Percentiles rank a stretch among this genome's conserved stretches.
These are phyloP conservation scores for Trypanosoma cruzi DNA, from an alignment of 208 protist genomes.

Conservation along the genomic window DNA sequence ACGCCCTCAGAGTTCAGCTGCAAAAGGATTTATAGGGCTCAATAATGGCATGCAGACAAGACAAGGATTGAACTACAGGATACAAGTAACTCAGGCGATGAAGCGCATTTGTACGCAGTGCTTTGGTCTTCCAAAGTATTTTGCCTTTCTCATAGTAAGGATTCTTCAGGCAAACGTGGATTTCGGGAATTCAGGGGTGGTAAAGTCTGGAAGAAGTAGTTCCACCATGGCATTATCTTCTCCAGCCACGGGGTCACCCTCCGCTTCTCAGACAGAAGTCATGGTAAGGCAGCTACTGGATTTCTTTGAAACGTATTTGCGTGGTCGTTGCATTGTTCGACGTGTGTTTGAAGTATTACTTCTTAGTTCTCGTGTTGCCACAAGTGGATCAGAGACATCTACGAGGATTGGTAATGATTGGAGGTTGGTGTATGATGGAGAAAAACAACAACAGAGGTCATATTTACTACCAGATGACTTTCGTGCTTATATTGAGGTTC, in stretches of 20 bases:
- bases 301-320: conserved; percentile 78
- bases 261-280: conserved; percentile 31
- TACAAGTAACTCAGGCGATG: conserved; percentile 58
- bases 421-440: not conserved
- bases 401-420: not conserved
- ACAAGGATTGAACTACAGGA: conserved; percentile 62
- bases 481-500: conserved; percentile 59
- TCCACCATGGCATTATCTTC: conserved; percentile 1
- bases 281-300: conserved; percentile 67
- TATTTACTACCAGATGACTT: conserved; percentile 83
- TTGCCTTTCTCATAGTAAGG: conserved; percentile 69
- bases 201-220: not conserved
- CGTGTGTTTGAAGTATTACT: conserved; percentile 85
- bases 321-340: conserved; percentile 62
- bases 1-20: conserved; percentile 32
- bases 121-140: conserved; percentile 86
- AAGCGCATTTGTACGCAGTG: conserved; percentile 79
- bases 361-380: conserved; percentile 45
- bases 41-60: conserved; percentile 25
- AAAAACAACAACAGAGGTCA: conserved; percentile 17
- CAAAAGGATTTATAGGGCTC: conserved; percentile 16
- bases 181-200: not conserved
- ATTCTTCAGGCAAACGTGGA: conserved; percentile 50
- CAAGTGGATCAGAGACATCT: not conserved
- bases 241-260: conserved; percentile 4